Evolutionary conservation across 768 basidiomycete genomes (phyloP).

Genomic region (Tricholoma hemisulphureum): DNA sequence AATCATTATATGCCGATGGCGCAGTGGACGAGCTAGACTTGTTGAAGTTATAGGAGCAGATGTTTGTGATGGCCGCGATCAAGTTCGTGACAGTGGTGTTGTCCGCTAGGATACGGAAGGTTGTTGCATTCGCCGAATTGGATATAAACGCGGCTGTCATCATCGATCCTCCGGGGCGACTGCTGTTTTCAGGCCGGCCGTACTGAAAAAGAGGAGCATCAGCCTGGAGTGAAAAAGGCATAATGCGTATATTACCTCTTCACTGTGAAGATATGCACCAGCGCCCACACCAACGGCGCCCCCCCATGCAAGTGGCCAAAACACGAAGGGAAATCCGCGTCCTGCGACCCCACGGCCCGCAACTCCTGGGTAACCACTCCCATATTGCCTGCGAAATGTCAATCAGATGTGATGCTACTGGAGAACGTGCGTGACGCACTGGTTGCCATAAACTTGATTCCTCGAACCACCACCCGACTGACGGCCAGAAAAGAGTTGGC

Average conservation of each 20-base stretch:
- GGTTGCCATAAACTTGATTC: constrained; percentile 36
- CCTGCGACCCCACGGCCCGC: constrained; percentile 37
- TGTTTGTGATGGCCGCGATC: constrained; percentile 35
- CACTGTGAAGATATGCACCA: constrained; percentile 15
- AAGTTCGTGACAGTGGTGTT: constrained; percentile 43
- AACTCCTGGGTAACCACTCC: constrained; percentile 52
- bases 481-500: constrained; percentile 38
- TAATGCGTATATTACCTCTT: constrained; percentile 35
- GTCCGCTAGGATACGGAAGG: constrained; percentile 45
- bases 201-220: constrained; percentile 34
- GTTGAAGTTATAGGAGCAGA: constrained; percentile 33
- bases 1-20: constrained; percentile 29
- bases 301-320: constrained; percentile 53
- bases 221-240: background rate
- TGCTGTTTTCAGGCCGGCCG: constrained; percentile 42
- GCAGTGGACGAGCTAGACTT: constrained; percentile 19
- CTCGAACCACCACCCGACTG: constrained; percentile 45
- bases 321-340: constrained; percentile 51
- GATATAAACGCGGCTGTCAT: constrained; percentile 38
- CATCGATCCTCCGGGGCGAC: constrained; percentile 48
- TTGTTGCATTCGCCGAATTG: constrained; percentile 29
- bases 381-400: constrained; percentile 38
- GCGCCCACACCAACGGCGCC: constrained; percentile 18
- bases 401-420: background rate
- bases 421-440: constrained; percentile 23